Conservation (phyloP, 768 basidiomycete species). For the Boletus rubescentipes region DNA sequence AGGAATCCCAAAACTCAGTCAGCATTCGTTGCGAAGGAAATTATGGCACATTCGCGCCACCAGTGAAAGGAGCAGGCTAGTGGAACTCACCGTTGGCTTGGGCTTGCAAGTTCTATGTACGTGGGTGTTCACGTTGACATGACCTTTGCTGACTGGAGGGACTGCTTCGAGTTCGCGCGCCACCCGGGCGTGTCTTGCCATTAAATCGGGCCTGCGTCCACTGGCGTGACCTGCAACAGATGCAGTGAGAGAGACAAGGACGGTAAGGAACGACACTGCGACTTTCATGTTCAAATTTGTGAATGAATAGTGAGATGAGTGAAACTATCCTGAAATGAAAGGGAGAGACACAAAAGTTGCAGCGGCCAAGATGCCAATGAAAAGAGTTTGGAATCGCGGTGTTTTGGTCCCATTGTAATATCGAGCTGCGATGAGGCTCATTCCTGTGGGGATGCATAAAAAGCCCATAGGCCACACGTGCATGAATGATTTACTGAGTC, state of each 20-base stretch:
- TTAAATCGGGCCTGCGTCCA: not conserved
- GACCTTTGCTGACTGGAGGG: not conserved
- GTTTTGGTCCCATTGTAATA: not conserved
- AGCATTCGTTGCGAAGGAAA: not conserved
- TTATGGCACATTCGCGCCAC: not conserved
- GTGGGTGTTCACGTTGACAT: too few species aligned
- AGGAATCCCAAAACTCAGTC: not conserved
- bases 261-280: not conserved
- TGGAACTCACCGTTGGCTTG: not conserved
- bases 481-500: too few species aligned
- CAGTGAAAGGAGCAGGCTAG: not conserved
- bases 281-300: not conserved
- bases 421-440: not conserved
- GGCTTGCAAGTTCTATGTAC: not conserved
- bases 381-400: slow-evolving; percentile 2
- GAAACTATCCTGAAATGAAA: not conserved
- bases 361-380: not conserved
- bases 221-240: not conserved
- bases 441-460: not conserved
- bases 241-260: not conserved
- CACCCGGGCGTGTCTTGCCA: slow-evolving; percentile 3
- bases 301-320: too few species aligned
- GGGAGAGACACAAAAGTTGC: not conserved
- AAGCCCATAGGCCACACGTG: too few species aligned
- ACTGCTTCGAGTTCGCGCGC: not conserved